Percentiles rank a stretch among this genome's conserved stretches.
Conservation (phyloP, 768 basidiomycete species). For the Cystofilobasidium capitatum region DNA sequence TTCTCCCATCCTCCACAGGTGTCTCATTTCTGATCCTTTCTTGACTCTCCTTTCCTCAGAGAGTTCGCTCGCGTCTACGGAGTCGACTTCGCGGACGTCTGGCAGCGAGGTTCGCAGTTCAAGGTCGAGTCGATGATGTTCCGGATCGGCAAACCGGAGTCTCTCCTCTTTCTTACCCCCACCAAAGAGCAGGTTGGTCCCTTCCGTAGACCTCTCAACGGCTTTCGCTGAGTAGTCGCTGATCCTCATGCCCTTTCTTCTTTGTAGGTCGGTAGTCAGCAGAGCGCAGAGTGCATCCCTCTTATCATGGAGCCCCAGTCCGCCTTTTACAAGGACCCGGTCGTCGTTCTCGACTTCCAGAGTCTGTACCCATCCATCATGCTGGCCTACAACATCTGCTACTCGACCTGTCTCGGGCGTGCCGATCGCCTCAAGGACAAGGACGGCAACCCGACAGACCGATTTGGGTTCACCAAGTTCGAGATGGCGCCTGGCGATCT, state of each 20-base stretch:
- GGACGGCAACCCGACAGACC: slow-evolving; percentile 43
- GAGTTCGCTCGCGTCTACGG: slow-evolving; percentile 97
- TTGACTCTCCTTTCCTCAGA: slow-evolving; percentile 42
- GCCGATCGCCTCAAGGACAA: slow-evolving; percentile 74
- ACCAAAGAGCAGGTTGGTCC: slow-evolving; percentile 65
- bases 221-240: background rate
- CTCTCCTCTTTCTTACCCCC: slow-evolving; percentile 79
- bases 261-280: slow-evolving; percentile 82
- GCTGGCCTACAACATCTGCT: slow-evolving; percentile 91
- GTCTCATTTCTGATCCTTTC: background rate
- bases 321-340: slow-evolving; percentile 82
- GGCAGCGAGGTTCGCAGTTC: slow-evolving; percentile 91
- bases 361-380: slow-evolving; percentile 93
- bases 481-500: slow-evolving; percentile 59
- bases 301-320: slow-evolving; percentile 91
- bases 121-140: slow-evolving; percentile 99
- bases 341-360: slow-evolving; percentile 91
- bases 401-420: slow-evolving; percentile 90
- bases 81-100: slow-evolving; percentile 90
- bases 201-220: slow-evolving; percentile 9
- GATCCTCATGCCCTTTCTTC: background rate
- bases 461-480: slow-evolving; percentile 72
- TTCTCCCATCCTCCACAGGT: background rate
- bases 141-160: slow-evolving; percentile 91
- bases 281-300: slow-evolving; percentile 85